Evolutionary conservation across 306 rosid genomes (phyloP), one percentile per base, ranked within the genome.

Genomic region (Acacia acuminata): DNA sequence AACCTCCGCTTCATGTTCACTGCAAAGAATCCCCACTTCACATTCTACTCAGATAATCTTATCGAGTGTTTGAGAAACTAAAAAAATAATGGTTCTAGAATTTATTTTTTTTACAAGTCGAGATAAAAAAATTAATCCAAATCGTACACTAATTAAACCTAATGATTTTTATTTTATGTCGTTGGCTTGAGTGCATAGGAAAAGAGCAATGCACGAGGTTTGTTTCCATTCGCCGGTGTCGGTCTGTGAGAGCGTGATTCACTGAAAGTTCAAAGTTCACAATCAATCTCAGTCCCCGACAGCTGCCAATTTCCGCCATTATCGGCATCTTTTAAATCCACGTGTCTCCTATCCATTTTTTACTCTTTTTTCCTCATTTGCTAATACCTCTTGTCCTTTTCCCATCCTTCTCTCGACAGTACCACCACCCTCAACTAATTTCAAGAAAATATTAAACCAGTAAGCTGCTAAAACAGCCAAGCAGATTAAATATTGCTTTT

Each of bases 221-320:
- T 44, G 19, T 40, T 70, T 40, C 19, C 45, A n/a, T 44, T 20
- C 9, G 32, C 5, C 8, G 14, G 42, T 74, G 80, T 79, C 87
- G 70, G 84, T 84, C 81, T 38, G 78, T 42, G 61, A 71, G 38
- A 24, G 58, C 76, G 76, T 71, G 76, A 71, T 71, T 71, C 17
- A 71, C 76, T 71, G 76, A 45, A 45, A 44, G 30, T 45, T 44
- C 76, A 45, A 45, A 44, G 30, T 45, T 44, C 76, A 19, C 27
- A 61, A 77, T 77, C 79, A 40, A 73, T 48, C 58, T 7, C 61
- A 8, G 77, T 76, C 75, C 74, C 82, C 34, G 78, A 83, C 85
- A 90, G 86, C 84, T 84, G 84, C 88, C 79, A 75, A 45, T 76
- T 81, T 82, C 90, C 92, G 92, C 85, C 86, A 86, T 82, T 84